These are phyloP conservation scores for Rhizopogon vinicolor DNA, from an alignment of 768 basidiomycete species.

Conservation along the genomic window DNA sequence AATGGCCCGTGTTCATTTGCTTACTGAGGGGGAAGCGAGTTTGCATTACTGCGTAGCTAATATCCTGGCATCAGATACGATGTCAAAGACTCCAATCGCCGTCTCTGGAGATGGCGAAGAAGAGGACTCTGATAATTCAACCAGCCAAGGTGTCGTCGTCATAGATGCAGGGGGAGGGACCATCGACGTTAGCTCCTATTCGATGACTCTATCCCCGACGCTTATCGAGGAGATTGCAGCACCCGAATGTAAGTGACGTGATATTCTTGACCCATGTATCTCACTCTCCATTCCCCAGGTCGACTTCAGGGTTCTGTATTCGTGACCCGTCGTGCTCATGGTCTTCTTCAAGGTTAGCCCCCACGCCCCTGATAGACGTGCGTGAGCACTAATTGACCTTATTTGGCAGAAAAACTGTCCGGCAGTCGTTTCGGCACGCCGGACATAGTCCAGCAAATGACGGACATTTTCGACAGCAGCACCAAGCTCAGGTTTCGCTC, in stretches of 20 bases:
- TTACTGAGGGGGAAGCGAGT: constrained; percentile 65
- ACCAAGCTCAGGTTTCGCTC: constrained; percentile 42
- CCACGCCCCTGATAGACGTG: constrained; percentile 7
- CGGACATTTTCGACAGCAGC: constrained; percentile 32
- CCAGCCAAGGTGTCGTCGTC: constrained; percentile 34
- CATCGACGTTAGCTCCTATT: constrained; percentile 38
- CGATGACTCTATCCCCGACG: constrained; percentile 33
- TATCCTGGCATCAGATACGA: constrained; percentile 33
- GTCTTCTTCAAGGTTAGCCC: constrained; percentile 23
- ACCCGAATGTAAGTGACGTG: constrained; percentile 26
- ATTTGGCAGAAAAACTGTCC: constrained; percentile 21
- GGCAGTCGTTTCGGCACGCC: constrained; percentile 25
- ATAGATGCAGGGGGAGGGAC: constrained; percentile 50
- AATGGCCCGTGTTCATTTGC: constrained; percentile 43
- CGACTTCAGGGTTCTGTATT: constrained; percentile 36
- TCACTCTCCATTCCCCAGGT: constrained; percentile 21
- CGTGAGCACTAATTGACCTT: neutral
- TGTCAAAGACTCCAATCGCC: constrained; percentile 13
- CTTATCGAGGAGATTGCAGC: constrained; percentile 34
- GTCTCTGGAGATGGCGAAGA: constrained; percentile 13
- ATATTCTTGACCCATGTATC: neutral
- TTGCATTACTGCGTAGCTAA: constrained; percentile 52
- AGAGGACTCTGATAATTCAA: constrained; percentile 16
- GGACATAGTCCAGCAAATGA: constrained; percentile 32
- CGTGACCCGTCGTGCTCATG: constrained; percentile 31